A percentile compares a stretch with the other conserved stretches of the same genome.
phyloP scores from a whole-genome alignment of 2,329 filamentous ascomycete species.

The Alternaria gansuensis region DNA sequence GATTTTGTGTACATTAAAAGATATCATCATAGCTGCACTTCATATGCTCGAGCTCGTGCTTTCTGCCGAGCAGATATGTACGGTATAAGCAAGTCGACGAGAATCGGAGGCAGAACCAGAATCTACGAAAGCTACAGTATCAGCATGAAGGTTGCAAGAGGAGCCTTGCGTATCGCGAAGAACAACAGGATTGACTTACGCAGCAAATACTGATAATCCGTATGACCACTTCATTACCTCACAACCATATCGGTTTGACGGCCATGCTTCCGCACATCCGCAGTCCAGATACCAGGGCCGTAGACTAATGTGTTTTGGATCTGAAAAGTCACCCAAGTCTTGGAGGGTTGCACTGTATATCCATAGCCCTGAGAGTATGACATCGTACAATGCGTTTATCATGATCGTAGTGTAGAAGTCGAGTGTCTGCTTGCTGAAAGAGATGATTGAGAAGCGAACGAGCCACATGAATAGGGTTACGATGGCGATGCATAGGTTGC shows the following conservation, averaged over 20 bases:
- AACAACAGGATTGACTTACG: constrained; percentile 20
- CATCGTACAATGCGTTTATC: constrained; percentile 32
- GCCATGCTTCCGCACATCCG: constrained; percentile 19
- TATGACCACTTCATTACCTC: constrained; percentile 18
- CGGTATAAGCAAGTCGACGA: constrained; percentile 27
- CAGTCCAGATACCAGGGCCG: constrained; percentile 34
- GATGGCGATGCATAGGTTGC: constrained; percentile 21
- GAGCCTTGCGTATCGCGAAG: background rate
- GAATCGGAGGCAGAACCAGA: constrained; percentile 27
- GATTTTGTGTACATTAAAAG: background rate
- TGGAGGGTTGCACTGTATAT: constrained; percentile 23
- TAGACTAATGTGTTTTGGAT: constrained; percentile 24
- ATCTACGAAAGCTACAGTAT: background rate
- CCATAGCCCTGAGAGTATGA: constrained; percentile 28
- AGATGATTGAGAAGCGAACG: constrained; percentile 23
- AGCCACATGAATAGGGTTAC: constrained; percentile 26
- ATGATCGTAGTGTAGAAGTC: constrained; percentile 20
- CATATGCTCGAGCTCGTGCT: constrained; percentile 12
- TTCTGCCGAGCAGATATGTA: constrained; percentile 23
- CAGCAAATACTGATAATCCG: constrained; percentile 19
- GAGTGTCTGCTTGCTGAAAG: constrained; percentile 10
- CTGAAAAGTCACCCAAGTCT: constrained; percentile 24
- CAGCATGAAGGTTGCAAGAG: background rate
- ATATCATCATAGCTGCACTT: background rate
- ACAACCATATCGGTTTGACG: constrained; percentile 14